Conservation (phyloP, 352 stramenopile species). For the Globisporangium nagaii region DNA sequence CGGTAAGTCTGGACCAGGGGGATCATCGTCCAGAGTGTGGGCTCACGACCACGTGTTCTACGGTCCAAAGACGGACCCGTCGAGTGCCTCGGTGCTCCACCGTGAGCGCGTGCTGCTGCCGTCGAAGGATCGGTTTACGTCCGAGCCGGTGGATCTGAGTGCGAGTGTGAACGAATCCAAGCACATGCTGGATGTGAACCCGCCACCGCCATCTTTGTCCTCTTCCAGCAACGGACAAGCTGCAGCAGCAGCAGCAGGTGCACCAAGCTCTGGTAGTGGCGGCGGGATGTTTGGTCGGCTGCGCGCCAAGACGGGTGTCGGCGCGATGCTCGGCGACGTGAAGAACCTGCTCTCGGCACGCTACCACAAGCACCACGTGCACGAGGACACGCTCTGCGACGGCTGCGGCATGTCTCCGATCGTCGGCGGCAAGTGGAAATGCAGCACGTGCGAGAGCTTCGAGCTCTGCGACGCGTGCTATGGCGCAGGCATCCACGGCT, state of each 20-base stretch:
- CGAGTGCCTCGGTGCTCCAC: slow-evolving; percentile 57
- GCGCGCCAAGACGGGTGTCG: slow-evolving; percentile 37
- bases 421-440: slow-evolving; percentile 70
- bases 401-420: slow-evolving; percentile 77
- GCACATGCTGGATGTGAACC: slow-evolving; percentile 35
- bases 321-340: slow-evolving; percentile 49
- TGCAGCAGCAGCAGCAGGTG: neutral
- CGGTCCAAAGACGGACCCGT: slow-evolving; percentile 52
- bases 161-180: slow-evolving; percentile 51
- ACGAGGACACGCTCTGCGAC: slow-evolving; percentile 77
- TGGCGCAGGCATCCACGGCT: slow-evolving; percentile 52
- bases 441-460: slow-evolving; percentile 63
- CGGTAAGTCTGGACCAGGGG: neutral
- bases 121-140: slow-evolving; percentile 47
- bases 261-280: slow-evolving; percentile 7
- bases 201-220: neutral
- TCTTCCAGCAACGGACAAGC: too few species aligned
- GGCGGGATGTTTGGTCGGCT: slow-evolving; percentile 48
- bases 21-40: slow-evolving; percentile 20
- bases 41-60: slow-evolving; percentile 63
- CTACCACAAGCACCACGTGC: slow-evolving; percentile 60
- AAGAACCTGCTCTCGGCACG: slow-evolving; percentile 43
- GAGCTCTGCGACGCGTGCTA: slow-evolving; percentile 75
- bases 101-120: slow-evolving; percentile 23
- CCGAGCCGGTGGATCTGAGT: slow-evolving; percentile 55